These are phyloP conservation scores for Colletotrichum eleusines DNA, from an alignment of 2,329 filamentous ascomycete genomes.

Conservation along the genomic window DNA sequence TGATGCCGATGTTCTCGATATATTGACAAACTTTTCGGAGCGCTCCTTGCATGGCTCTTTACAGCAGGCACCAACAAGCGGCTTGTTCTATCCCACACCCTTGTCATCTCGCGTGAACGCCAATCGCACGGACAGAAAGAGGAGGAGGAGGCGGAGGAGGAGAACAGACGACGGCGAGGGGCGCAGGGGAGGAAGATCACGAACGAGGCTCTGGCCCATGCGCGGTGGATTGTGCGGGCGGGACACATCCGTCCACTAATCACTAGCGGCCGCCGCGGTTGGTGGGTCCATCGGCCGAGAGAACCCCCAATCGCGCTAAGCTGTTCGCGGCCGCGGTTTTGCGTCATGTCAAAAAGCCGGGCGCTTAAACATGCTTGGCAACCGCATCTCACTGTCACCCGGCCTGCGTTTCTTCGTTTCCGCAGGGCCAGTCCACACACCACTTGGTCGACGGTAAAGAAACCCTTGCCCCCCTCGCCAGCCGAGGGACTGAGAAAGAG, in stretches of 20 bases:
- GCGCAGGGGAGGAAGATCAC: background rate
- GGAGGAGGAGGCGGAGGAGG: background rate
- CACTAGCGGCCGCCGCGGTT: constrained; percentile 28
- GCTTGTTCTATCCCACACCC: background rate
- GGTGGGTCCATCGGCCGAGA: constrained; percentile 28
- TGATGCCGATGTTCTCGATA: background rate
- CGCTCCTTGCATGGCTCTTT: background rate
- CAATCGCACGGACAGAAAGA: background rate
- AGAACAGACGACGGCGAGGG: background rate
- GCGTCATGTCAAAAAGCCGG: constrained; percentile 40
- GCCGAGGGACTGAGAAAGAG: background rate
- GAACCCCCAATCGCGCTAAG: constrained; percentile 33
- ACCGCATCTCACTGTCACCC: constrained; percentile 6
- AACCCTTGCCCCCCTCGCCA: background rate
- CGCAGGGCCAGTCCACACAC: background rate
- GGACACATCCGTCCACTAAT: constrained; percentile 35
- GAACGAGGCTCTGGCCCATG: constrained; percentile 30
- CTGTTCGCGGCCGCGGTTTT: constrained; percentile 20
- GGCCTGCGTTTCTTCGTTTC: constrained; percentile 30
- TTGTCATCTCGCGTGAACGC: background rate
- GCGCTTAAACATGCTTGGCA: constrained; percentile 40
- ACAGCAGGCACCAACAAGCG: background rate
- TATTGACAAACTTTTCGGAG: constrained; percentile 4
- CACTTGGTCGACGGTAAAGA: background rate
- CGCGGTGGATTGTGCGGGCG: constrained; percentile 28